A percentile compares a stretch with the other conserved stretches of the same genome.
Evolutionary conservation across 2,329 filamentous ascomycete genomes (phyloP).

Genomic region (Pseudogymnoascus sp.): DNA sequence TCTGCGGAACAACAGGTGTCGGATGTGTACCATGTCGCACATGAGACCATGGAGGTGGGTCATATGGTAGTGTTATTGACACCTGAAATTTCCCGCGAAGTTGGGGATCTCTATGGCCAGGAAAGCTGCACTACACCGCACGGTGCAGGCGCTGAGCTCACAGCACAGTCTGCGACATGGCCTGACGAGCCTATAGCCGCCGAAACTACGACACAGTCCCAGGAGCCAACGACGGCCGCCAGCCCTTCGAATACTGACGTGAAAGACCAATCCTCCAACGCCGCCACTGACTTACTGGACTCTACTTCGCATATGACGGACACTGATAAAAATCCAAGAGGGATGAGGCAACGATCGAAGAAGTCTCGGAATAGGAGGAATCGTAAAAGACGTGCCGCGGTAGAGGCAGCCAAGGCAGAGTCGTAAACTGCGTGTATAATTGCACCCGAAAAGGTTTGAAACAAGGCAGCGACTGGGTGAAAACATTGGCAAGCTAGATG

Average conservation of each 20-base stretch:
- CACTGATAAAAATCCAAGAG: background rate
- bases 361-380: slow-evolving; percentile 2
- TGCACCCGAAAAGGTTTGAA: background rate
- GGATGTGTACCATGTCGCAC: background rate
- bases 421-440: background rate
- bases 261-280: background rate
- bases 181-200: background rate
- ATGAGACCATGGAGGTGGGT: background rate
- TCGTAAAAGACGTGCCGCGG: background rate
- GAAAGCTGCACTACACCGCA: background rate
- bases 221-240: background rate
- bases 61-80: background rate
- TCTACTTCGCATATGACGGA: background rate
- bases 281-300: background rate
- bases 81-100: background rate
- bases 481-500: background rate
- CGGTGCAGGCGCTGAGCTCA: background rate
- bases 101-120: background rate
- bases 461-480: background rate
- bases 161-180: background rate
- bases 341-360: background rate
- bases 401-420: background rate
- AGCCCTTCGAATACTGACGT: background rate
- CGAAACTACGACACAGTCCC: background rate
- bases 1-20: background rate